These are phyloP conservation scores for Hansfordia pulvinata DNA, from an alignment of 2,329 filamentous ascomycete species.

Conservation along the genomic window DNA sequence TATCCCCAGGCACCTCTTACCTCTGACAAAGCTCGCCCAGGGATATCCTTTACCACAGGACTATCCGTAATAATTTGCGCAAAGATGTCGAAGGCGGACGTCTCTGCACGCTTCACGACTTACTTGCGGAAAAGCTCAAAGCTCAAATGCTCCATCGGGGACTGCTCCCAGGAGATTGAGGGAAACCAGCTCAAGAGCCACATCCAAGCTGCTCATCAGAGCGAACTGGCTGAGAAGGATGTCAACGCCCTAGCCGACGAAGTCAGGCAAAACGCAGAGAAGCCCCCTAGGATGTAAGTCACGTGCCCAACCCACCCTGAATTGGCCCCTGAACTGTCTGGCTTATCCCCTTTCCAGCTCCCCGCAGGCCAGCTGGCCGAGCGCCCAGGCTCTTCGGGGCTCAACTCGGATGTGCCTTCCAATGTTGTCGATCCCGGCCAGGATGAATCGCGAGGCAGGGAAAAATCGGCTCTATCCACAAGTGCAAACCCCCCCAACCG, in stretches of 20 bases:
- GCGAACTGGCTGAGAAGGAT: background rate
- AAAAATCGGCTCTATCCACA: no score
- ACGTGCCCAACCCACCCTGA: background rate
- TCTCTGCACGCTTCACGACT: background rate
- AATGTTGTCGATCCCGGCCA: no score
- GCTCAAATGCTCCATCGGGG: background rate
- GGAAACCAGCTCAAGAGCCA: background rate
- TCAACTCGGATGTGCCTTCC: no score
- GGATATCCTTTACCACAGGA: no score
- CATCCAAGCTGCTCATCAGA: background rate
- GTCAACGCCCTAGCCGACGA: background rate
- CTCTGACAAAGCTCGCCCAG: no score
- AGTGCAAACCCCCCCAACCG: no score
- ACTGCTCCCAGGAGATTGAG: background rate
- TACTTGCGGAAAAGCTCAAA: background rate
- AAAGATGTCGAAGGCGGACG: background rate
- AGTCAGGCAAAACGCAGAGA: background rate
- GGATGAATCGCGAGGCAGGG: no score
- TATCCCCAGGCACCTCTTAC: no score
- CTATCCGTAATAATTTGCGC: no score
- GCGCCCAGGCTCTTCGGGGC: background rate
- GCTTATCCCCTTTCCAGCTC: background rate
- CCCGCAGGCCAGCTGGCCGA: background rate
- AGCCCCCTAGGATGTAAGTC: background rate
- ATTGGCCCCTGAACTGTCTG: background rate